Conservation (phyloP, 331 rosid genomes). For the Acacia pycnantha region DNA sequence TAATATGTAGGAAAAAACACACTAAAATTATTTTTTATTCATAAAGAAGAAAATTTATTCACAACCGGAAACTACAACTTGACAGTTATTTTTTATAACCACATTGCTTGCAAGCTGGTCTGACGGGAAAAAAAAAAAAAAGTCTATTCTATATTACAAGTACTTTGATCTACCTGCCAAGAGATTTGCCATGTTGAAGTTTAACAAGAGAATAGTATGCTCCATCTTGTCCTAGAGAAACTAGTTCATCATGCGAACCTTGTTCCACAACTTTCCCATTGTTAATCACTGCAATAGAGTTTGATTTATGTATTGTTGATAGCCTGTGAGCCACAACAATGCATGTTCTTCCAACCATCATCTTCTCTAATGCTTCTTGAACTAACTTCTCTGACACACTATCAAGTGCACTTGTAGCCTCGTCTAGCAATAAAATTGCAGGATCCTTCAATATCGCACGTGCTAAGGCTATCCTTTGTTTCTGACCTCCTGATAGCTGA, state of each 20-base stretch:
- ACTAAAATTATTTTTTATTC: no score
- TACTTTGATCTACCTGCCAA: background rate
- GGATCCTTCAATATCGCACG: conserved; percentile 84
- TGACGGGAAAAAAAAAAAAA: background rate
- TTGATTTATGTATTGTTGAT: conserved; percentile 73
- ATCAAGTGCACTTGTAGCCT: conserved; percentile 94
- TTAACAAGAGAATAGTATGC: conserved; percentile 59
- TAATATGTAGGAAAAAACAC: no score
- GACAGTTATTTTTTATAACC: no score
- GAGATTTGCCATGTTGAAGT: conserved; percentile 51
- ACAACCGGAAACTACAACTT: no score
- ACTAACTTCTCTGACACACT: conserved; percentile 79
- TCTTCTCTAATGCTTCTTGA: conserved; percentile 87
- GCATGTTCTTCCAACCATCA: conserved; percentile 80
- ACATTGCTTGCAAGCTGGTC: background rate
- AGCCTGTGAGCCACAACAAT: conserved; percentile 78
- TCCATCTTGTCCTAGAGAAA: conserved; percentile 58
- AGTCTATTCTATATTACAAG: background rate
- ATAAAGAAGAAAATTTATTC: no score
- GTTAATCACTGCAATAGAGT: conserved; percentile 79
- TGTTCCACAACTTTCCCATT: conserved; percentile 77
- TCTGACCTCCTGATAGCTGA: conserved; percentile 93
- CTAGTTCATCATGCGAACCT: conserved; percentile 79
- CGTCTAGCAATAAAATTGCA: conserved; percentile 79
- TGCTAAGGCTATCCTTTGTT: conserved; percentile 87